Evolutionary conservation across 257 asterid species (phyloP), one percentile per base, ranked within the genome.

Genomic region (Ilex aquifolium): DNA sequence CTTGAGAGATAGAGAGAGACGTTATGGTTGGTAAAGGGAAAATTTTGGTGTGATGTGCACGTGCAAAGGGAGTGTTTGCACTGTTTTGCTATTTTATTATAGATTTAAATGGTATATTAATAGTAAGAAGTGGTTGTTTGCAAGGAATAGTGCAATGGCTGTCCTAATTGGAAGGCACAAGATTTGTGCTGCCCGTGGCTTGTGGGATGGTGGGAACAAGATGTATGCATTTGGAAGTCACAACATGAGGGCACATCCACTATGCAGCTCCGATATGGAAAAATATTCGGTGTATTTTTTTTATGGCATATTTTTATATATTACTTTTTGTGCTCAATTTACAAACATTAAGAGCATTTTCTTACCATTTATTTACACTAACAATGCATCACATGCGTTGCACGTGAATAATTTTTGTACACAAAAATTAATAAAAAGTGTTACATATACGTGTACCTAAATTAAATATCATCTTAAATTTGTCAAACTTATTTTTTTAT

Each of bases 1-100:
- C 39, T 65, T 61, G 75, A 40, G 66, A 44, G 73, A 59, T 72
- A 61, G 76, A 65, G 58, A 60, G 60, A 62, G 62, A 63, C 17
- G 63, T 36, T 60, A 68, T 67, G 68, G 73, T 67, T 74, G 77
- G 69, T 57, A 54, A 40, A 31, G 59, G 60, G 57, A 44, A 67
- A 66, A 62, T 63, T 62, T 67, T 69, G 68, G 79, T 62, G 93
- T 77, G 86, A 7, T 68, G 88, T 69, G 78, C 80, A 82, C 81
- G 90, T 84, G 91, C 91, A 86, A 89, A 86, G 96, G 82, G 87
- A 75, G 91, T 80, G 87, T 77, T 74, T 65, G 62, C 42, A 50
- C 44, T 57, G 31, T 49, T 65, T 50, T 54, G 13, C 13, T 62
- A 44, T 29, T 59, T 44, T 30, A 32, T 21, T 59, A 36, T 50